These are phyloP conservation scores for Monilinia laxa DNA, from an alignment of 2,329 filamentous ascomycete species.

Conservation along the genomic window DNA sequence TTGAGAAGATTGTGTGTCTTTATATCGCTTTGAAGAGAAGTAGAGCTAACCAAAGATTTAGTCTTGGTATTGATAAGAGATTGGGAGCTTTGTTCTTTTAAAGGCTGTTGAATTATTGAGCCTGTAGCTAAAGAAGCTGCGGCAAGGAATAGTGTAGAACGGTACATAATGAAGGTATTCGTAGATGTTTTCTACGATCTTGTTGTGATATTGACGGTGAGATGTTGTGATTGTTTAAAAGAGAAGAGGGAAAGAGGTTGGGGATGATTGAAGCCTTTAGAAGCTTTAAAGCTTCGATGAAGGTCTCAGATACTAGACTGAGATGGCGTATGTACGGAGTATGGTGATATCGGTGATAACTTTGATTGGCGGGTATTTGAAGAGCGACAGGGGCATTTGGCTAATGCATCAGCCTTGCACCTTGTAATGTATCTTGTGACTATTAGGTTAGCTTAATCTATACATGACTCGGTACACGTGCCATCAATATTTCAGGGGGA, in stretches of 20 bases:
- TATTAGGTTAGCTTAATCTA: no score
- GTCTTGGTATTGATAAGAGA: constrained; percentile 30
- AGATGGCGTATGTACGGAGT: constrained; percentile 1
- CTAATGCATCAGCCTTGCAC: constrained; percentile 1
- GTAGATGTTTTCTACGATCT: neutral
- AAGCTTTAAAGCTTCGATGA: neutral
- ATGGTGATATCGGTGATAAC: constrained; percentile 10
- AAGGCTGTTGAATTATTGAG: constrained; percentile 29
- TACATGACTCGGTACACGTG: constrained; percentile 10
- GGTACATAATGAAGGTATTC: constrained; percentile 18
- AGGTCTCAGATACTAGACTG: neutral
- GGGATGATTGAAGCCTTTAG: constrained; percentile 2
- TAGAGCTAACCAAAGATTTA: constrained; percentile 47
- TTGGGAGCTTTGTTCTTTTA: constrained; percentile 29
- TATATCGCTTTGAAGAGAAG: constrained; percentile 58
- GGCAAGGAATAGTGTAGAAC: constrained; percentile 12
- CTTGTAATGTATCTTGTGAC: neutral
- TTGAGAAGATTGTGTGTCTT: constrained; percentile 54
- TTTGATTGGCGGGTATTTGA: neutral
- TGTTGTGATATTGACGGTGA: neutral
- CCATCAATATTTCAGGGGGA: neutral
- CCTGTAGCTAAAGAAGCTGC: constrained; percentile 27
- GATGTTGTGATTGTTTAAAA: constrained; percentile 5
- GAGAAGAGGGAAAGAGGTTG: constrained; percentile 7
- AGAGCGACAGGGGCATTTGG: neutral